These are phyloP conservation scores for Penstemon newberryi DNA, from an alignment of 257 asterid species.

Conservation along the genomic window DNA sequence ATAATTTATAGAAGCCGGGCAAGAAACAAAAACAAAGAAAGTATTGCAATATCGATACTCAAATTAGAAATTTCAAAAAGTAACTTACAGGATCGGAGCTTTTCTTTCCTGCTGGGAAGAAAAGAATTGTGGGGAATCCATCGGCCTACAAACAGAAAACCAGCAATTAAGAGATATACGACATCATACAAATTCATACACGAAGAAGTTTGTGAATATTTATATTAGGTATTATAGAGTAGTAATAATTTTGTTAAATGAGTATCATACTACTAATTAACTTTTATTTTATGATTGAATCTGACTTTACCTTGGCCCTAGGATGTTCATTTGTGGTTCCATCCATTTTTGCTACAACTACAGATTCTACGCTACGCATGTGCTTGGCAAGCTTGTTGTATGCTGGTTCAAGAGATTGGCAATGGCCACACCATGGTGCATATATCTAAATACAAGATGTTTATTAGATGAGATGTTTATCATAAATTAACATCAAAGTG, in stretches of 20 bases:
- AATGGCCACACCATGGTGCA: constrained; percentile 99
- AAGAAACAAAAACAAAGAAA: neutral
- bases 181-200: neutral
- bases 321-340: constrained; percentile 94
- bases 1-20: neutral
- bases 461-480: constrained; percentile 11
- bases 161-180: neutral
- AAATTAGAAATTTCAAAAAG: neutral
- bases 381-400: constrained; percentile 91
- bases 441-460: constrained; percentile 49
- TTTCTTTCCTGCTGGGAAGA: constrained; percentile 94
- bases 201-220: neutral
- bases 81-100: constrained; percentile 76
- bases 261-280: too few species aligned
- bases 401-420: constrained; percentile 90
- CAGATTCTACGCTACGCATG: constrained; percentile 62
- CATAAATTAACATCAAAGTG: neutral
- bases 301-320: constrained; percentile 61
- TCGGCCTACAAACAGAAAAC: constrained; percentile 58
- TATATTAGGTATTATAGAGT: too few species aligned
- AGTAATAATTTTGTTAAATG: too few species aligned
- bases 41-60: neutral
- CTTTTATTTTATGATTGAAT: neutral
- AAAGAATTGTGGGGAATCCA: constrained; percentile 89
- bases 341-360: constrained; percentile 91